Base-by-base conservation (phyloP, 768 basidiomycete species). In the Antrodiella citrinella region DNA sequence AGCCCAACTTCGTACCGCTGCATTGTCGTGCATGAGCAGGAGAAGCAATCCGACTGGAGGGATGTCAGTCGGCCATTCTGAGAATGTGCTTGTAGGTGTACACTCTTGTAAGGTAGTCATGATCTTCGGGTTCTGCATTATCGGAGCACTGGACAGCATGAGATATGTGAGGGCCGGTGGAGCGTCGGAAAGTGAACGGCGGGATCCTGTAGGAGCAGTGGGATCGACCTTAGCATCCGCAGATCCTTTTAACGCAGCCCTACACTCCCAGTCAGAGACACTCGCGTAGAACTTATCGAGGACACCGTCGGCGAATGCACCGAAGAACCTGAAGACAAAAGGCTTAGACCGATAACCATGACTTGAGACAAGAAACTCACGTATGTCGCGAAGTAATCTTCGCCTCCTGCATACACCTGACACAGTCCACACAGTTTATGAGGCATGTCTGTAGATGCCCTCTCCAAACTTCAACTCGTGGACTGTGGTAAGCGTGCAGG, bases 281-380 rank as follows among this genome's bases (percentile, higher is more conserved):
- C 65, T 75, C 15, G 56, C 54, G 60, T 81, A 86, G 63, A 94
- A 93, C 26, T 64, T 65, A 18, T 67, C 63, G 46, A 86, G 61
- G 30, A 77, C 65, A 18, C 70, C 61, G 1, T 71, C 69, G 1
- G 70, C 58, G 62, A 85, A 91, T 2, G 80, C 80, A 12, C 78
- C 81, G 57, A 93, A 82, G 64, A 86, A 93, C 49, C 90, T 93
- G 53, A 22, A 51, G 26, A n/a, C n/a, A n/a, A n/a, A n/a, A n/a
- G n/a, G n/a, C n/a, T n/a, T n/a, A n/a, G n/a, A n/a, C n/a, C n/a
- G n/a, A n/a, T n/a, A n/a, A n/a, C n/a, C n/a, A n/a, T n/a, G n/a
- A n/a, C n/a, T n/a, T n/a, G n/a, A n/a, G n/a, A n/a, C n/a, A n/a
- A n/a, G n/a, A n/a, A 10, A 81, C 90, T 68, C 63, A 95, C 93